Base-by-base conservation (phyloP, 106 monocot genomes). In the Apostasia ramifera region DNA sequence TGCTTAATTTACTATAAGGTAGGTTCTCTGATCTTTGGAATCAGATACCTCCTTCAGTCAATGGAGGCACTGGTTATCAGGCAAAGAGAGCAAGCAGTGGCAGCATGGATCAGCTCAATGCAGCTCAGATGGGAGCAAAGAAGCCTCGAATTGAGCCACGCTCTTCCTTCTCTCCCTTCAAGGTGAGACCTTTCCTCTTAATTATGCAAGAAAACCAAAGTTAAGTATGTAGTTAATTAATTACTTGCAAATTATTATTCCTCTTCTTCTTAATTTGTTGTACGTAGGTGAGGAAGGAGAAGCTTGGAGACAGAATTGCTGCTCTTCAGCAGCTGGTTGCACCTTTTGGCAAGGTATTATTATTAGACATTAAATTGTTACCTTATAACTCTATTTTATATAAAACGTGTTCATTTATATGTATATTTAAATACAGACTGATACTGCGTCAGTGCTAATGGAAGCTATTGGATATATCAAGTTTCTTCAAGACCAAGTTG, bases 271-370 rank as follows among this genome's bases (percentile, higher is more conserved):
- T 5, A 61, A 51, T 40, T 40, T 2, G 45, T 44, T 39, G n/a
- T 47, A 8, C 5, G 57, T 61, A 93, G 93, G 93, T 89, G 46
- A 81, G 89, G 44, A 93, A 93, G 84, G 93, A 93, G 81, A 93
- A 92, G 73, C 59, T 92, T 44, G 88, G 88, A 55, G 92, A 92
- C 66, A 82, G 88, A 57, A 88, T 92, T 75, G 85, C 88, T 61
- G 88, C 92, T 53, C 92, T 92, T 72, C 92, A 89, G 70, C 93
- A 93, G 55, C 62, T 93, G 77, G 93, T 93, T 56, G 81, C 89
- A 68, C 93, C 93, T 14, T 93, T 93, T 76, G 93, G 93, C 8
- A 93, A 93, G 81, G 93, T 92, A 78, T 15, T 5, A 26, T 26
- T 26, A 26, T 26, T 26, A 26, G 26, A 26, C 26, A 26, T 26